These are phyloP conservation scores for Linanthus parryae DNA, from an alignment of 148 eudicot genomes.

Conservation along the genomic window DNA sequence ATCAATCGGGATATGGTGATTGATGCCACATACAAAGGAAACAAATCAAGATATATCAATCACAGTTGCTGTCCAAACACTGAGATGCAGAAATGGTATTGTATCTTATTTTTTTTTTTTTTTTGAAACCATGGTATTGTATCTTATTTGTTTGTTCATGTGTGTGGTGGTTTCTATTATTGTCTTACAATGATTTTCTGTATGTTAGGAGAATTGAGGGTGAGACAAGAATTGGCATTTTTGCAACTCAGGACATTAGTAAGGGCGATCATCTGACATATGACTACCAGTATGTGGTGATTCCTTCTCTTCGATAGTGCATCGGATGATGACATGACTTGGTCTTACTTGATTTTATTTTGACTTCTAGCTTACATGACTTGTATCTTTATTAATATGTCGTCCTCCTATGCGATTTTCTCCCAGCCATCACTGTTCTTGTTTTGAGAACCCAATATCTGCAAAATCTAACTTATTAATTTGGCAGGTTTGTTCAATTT, in stretches of 20 bases:
- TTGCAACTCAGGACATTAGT: constrained; percentile 78
- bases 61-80: constrained; percentile 98
- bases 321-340: not conserved
- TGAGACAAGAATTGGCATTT: constrained; percentile 97
- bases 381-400: not conserved
- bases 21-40: constrained; percentile 97
- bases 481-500: constrained; percentile 99
- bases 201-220: constrained; percentile 84
- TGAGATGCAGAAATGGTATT: constrained; percentile 99
- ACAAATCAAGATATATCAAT: constrained; percentile 98
- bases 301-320: constrained; percentile 1
- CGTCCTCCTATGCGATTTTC: not conserved
- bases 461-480: constrained; percentile 29
- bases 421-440: no score
- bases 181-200: constrained; percentile 7
- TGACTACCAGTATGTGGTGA: constrained; percentile 79
- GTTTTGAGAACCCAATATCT: not conserved
- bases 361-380: not conserved
- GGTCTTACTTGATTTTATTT: no score
- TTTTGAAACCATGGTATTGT: not conserved
- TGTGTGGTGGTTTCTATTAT: constrained; percentile 4
- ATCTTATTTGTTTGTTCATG: constrained; percentile 4
- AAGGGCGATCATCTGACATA: constrained; percentile 96
- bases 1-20: constrained; percentile 98
- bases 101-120: constrained; percentile 8